Evolutionary conservation across 371 early-diverging fungal genomes (phyloP).

Genomic region (Mucor velutinosus): DNA sequence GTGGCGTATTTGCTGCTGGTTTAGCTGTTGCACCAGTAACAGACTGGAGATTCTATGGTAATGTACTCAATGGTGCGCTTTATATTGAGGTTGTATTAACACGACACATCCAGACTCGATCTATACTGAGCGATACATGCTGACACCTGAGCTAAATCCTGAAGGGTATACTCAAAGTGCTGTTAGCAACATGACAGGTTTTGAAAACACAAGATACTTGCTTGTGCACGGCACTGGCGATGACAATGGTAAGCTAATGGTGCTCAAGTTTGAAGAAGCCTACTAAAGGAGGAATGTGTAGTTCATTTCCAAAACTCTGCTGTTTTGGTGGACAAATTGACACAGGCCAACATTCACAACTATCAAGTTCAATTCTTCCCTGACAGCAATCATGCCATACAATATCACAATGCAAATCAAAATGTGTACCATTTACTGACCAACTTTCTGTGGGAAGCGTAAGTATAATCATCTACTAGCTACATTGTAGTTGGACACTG

Average conservation of each 20-base stretch:
- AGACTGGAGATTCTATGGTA: slow-evolving; percentile 81
- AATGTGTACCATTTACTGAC: slow-evolving; percentile 60
- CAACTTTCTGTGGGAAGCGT: slow-evolving; percentile 51
- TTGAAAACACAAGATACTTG: slow-evolving; percentile 72
- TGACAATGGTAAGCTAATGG: slow-evolving; percentile 55
- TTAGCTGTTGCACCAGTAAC: slow-evolving; percentile 97
- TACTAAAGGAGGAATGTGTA: not conserved
- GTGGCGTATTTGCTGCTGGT: slow-evolving; percentile 77
- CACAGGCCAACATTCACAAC: slow-evolving; percentile 67
- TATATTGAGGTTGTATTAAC: not conserved
- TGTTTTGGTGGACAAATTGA: slow-evolving; percentile 71
- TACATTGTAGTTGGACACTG: not conserved
- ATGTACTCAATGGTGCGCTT: not conserved
- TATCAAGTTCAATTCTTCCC: slow-evolving; percentile 86
- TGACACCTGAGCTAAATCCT: slow-evolving; percentile 74
- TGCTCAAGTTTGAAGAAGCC: not conserved
- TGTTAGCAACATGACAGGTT: slow-evolving; percentile 78
- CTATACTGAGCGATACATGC: slow-evolving; percentile 96
- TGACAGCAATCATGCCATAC: slow-evolving; percentile 92
- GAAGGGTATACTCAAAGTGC: slow-evolving; percentile 78
- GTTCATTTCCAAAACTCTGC: slow-evolving; percentile 80
- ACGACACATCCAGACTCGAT: slow-evolving; percentile 63
- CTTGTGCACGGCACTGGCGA: slow-evolving; percentile 92
- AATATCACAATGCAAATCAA: slow-evolving; percentile 65
- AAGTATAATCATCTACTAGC: not conserved